Evolutionary conservation across 192 early-diverging fungal species (phyloP).

Genomic region (Umbelopsis vinacea): DNA sequence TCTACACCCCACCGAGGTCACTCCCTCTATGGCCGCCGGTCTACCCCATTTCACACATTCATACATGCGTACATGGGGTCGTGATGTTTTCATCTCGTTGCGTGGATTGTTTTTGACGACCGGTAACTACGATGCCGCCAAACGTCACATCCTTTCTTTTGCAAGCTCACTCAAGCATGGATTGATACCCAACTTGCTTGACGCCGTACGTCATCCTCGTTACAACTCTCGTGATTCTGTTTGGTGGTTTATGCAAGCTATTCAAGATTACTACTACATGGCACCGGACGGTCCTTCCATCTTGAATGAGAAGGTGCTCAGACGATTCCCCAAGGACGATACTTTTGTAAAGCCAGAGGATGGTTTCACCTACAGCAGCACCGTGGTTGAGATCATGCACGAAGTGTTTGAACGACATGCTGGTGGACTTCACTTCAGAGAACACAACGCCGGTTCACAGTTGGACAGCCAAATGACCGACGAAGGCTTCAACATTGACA

Average conservation of each 20-base stretch:
- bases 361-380: constrained; percentile 65
- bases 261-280: constrained; percentile 84
- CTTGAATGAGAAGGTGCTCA: constrained; percentile 66
- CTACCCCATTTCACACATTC: constrained; percentile 91
- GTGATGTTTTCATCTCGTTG: constrained; percentile 94
- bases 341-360: constrained; percentile 72
- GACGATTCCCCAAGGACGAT: constrained; percentile 84
- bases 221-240: constrained; percentile 97
- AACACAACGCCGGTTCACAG: constrained; percentile 89
- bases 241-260: constrained; percentile 94
- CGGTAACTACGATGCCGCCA: constrained; percentile 83
- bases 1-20: constrained; percentile 64
- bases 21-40: constrained; percentile 86
- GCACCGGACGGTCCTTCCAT: constrained; percentile 78
- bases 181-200: constrained; percentile 95
- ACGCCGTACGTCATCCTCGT: constrained; percentile 79
- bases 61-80: constrained; percentile 98
- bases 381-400: constrained; percentile 86
- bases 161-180: constrained; percentile 92
- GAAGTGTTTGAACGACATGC: constrained; percentile 94
- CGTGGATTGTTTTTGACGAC: constrained; percentile 83
- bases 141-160: constrained; percentile 87
- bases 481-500: constrained; percentile 86
- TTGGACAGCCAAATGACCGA: constrained; percentile 93
- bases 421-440: constrained; percentile 87